A percentile compares a stretch with the other conserved stretches of the same genome.
Conservation (phyloP, 768 basidiomycete genomes). For the Lenzites betulinus region DNA sequence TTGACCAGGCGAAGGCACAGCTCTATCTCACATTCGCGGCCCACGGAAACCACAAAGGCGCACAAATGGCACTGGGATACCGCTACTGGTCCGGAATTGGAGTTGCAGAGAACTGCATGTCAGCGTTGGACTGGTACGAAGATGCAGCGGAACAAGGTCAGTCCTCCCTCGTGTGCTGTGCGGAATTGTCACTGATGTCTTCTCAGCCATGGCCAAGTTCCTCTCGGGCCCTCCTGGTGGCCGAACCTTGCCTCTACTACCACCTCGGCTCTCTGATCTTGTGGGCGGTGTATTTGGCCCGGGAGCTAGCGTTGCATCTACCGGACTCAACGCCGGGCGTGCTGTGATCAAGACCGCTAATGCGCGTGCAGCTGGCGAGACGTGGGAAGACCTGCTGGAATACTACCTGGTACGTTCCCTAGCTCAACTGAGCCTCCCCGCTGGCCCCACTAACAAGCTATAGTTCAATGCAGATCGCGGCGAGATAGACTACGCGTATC, state of each 20-base stretch:
- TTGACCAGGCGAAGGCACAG: conserved; percentile 80
- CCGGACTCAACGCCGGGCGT: conserved; percentile 68
- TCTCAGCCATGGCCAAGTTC: conserved; percentile 76
- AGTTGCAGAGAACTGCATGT: conserved; percentile 80
- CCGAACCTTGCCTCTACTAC: conserved; percentile 76
- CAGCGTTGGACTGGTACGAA: conserved; percentile 88
- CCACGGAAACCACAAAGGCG: conserved; percentile 81
- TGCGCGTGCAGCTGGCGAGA: conserved; percentile 86
- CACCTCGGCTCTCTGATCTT: conserved; percentile 85
- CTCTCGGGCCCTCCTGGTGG: conserved; percentile 90
- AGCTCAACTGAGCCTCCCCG: background rate
- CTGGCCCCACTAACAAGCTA: conserved; percentile 13
- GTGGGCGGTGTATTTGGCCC: conserved; percentile 93
- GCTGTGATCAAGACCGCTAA: conserved; percentile 84
- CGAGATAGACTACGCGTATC: conserved; percentile 85
- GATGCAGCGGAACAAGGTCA: conserved; percentile 82
- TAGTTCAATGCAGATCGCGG: conserved; percentile 96
- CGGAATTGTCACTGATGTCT: background rate
- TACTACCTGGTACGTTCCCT: conserved; percentile 72
- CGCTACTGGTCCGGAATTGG: conserved; percentile 97
- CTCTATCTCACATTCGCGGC: conserved; percentile 95
- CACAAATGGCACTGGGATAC: conserved; percentile 92
- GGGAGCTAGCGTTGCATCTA: conserved; percentile 92
- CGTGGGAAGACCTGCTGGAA: conserved; percentile 90
- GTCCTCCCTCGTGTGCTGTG: background rate